phyloP scores from a whole-genome alignment of 139 green algal species.

The Limnomonas spitsbergensis region DNA sequence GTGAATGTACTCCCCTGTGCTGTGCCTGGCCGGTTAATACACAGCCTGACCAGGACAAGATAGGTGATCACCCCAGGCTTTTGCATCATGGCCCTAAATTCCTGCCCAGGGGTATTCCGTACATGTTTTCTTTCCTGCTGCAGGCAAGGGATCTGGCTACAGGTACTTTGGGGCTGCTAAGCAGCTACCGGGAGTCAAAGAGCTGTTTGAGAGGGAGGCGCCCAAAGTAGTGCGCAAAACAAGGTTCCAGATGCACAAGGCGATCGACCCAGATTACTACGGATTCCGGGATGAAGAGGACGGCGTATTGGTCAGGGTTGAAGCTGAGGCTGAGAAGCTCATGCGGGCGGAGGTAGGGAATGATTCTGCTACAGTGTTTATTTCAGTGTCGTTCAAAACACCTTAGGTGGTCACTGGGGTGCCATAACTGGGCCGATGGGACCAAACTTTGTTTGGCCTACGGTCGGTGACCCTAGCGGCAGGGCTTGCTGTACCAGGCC shows the following conservation, averaged over 20 bases:
- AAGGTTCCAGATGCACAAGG: slow-evolving; percentile 80
- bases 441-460: too few relatives aligned
- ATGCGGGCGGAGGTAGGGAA: slow-evolving; percentile 52
- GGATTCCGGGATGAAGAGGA: slow-evolving; percentile 95
- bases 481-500: too few relatives aligned
- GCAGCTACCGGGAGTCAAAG: slow-evolving; percentile 92
- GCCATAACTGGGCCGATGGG: too few relatives aligned
- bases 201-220: slow-evolving; percentile 93
- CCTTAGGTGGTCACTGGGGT: too few relatives aligned
- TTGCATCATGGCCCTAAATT: too few relatives aligned
- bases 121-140: too few relatives aligned
- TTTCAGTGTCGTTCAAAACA: not conserved
- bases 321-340: slow-evolving; percentile 69
- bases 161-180: slow-evolving; percentile 98
- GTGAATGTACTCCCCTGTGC: too few relatives aligned
- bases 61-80: too few relatives aligned
- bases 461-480: too few relatives aligned
- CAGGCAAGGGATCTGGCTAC: slow-evolving; percentile 28
- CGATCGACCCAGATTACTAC: slow-evolving; percentile 95
- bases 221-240: slow-evolving; percentile 60
- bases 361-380: not conserved
- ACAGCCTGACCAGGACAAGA: too few relatives aligned
- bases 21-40: too few relatives aligned
- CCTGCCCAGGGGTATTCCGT: too few relatives aligned
- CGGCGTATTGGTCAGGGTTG: slow-evolving; percentile 70